Base-by-base conservation (phyloP, 208 protist species). In the Crithidia fasciculata region DNA sequence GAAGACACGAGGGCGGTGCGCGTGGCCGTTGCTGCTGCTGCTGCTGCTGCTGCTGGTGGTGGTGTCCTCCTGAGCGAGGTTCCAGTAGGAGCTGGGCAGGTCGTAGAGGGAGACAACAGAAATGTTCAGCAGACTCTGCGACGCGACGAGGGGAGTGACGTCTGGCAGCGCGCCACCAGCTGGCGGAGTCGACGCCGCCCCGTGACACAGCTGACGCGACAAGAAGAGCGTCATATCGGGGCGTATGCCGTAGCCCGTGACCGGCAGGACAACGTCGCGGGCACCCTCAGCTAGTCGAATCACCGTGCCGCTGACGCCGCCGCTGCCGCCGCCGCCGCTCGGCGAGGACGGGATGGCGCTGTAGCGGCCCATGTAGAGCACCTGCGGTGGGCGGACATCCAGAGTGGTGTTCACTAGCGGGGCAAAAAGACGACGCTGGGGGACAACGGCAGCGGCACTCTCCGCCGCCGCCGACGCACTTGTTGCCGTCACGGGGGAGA, bases 191-290 rank as follows among this genome's bases (percentile, higher is more conserved):
- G 43, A 37, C 7, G 19, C 58, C 5, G 41, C 72, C 15, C 76
- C 64, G 49, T 80, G 49, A 73, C 89, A 94, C 4, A 59, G 59
- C 70, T 81, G 43, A 5, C 57, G 36, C 0, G 86, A 84, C 40
- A 94, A 69, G 60, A 91, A 91, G 53, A 91, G 60, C 39, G 70
- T 53, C 82, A 91, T 88, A 65, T 91, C 89, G 0, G 79, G 77
- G 13, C 78, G 69, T 6, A 94, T 73, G 12, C 89, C 89, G 73
- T 90, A 90, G n/a, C 89, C 89, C 6, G 69, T 79, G 55, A 91
- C 69, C 16, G 89, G 84, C 43, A 90, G 82, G 19, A 87, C 76
- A 6, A 94, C 62, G 18, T 89, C 80, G 8, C 81, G 74, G 0
- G 62, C 57, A 9, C 86, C 82, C 61, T 93, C 88, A 15, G 88